Percentiles rank a stretch among this genome's conserved stretches.
Evolutionary conservation across 441 rosid genomes (phyloP).

Genomic region (Raphanus hybrid): DNA sequence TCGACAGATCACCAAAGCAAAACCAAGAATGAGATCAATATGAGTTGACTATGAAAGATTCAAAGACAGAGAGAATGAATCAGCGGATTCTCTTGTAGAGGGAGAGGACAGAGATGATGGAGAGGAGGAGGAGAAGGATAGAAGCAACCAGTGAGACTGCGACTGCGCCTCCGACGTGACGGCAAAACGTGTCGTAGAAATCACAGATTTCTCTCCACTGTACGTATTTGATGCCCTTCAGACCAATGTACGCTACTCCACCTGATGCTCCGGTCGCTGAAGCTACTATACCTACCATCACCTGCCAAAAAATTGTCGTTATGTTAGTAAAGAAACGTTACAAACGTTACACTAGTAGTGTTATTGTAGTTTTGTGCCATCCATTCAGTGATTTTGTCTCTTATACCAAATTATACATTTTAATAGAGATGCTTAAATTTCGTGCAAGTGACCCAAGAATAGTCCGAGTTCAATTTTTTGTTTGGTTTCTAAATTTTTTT

Average conservation of each 20-base stretch:
- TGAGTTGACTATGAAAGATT: not conserved
- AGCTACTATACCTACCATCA: slow-evolving; percentile 75
- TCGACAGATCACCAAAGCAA: slow-evolving; percentile 20
- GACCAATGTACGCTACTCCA: slow-evolving; percentile 70
- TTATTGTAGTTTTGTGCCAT: not conserved
- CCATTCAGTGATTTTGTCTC: not conserved
- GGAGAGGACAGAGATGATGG: slow-evolving; percentile 54
- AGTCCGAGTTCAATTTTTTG: slow-evolving; percentile 1
- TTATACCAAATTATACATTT: not conserved
- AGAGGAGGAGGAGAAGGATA: slow-evolving; percentile 64
- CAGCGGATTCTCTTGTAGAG: slow-evolving; percentile 53
- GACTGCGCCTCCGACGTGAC: slow-evolving; percentile 54
- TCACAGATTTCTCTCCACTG: slow-evolving; percentile 63
- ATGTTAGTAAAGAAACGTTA: slow-evolving; percentile 1
- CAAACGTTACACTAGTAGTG: not conserved
- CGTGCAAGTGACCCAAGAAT: not conserved
- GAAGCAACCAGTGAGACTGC: slow-evolving; percentile 61
- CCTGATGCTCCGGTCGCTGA: slow-evolving; percentile 83
- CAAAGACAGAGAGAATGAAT: slow-evolving; percentile 23
- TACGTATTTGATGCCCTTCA: slow-evolving; percentile 65
- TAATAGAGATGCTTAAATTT: not conserved
- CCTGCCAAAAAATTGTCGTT: slow-evolving; percentile 44
- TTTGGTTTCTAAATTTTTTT: not conserved
- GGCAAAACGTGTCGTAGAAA: slow-evolving; percentile 65
- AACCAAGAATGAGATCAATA: slow-evolving; percentile 25